A percentile compares a stretch with the other conserved stretches of the same genome.
Evolutionary conservation across 2,329 filamentous ascomycete species (phyloP).

Genomic region (Sclerotinia subarctica): DNA sequence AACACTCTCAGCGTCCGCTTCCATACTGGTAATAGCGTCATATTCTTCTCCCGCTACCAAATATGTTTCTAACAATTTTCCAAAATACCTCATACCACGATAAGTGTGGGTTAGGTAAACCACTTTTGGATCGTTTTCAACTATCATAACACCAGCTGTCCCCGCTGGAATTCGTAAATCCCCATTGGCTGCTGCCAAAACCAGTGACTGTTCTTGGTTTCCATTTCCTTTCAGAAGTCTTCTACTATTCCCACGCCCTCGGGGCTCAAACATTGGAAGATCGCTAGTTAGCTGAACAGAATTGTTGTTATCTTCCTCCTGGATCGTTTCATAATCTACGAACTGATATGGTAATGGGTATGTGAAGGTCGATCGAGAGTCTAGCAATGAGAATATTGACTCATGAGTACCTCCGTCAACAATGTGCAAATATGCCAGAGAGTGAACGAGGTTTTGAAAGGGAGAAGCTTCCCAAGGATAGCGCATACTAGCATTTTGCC

Average conservation of each 20-base stretch:
- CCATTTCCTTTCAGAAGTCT: constrained; percentile 4
- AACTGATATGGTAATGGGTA: constrained; percentile 72
- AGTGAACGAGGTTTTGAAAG: constrained; percentile 69
- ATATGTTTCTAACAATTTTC: constrained; percentile 69
- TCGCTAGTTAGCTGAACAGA: constrained; percentile 65
- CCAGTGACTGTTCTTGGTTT: constrained; percentile 25
- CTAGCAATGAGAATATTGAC: constrained; percentile 49
- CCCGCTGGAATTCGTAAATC: constrained; percentile 62
- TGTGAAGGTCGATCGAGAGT: constrained; percentile 72
- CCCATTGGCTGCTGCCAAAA: constrained; percentile 38
- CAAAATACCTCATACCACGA: constrained; percentile 75
- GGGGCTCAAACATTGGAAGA: constrained; percentile 60
- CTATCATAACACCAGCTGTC: constrained; percentile 70
- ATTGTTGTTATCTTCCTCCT: constrained; percentile 84
- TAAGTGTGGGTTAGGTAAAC: constrained; percentile 72
- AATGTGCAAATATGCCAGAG: constrained; percentile 53
- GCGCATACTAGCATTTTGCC: constrained; percentile 68
- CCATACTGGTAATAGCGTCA: constrained; percentile 44
- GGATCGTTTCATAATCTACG: constrained; percentile 69
- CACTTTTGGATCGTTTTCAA: constrained; percentile 72
- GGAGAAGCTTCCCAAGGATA: constrained; percentile 85
- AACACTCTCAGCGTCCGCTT: constrained; percentile 57
- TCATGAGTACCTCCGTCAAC: constrained; percentile 39
- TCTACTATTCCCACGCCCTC: constrained; percentile 15
- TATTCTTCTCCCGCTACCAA: constrained; percentile 52